Evolutionary conservation across 768 basidiomycete genomes (phyloP), one percentile per base, ranked within the genome.

Genomic region (Hypsizygus marmoreus): DNA sequence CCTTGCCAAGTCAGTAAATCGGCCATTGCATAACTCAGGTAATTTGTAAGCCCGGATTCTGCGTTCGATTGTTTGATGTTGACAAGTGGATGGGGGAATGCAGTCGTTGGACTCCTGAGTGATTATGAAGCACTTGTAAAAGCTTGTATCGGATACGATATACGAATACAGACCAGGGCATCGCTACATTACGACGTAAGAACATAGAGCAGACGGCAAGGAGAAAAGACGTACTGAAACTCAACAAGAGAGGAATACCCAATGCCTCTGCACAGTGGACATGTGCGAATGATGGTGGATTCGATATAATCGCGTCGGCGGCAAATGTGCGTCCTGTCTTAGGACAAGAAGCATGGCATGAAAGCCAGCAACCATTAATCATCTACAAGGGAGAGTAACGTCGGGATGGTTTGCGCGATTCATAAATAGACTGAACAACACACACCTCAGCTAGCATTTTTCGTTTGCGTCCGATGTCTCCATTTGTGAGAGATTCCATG

Each of bases 241-340:
- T 76, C 52, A 82, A 59, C 30, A 77, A 66, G 7, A 83, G 60
- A 2, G 80, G 81, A 19, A 83, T 69, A 1, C 82, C 82, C 4
- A 84, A 59, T 6, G 81, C 81, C 56, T 86, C 82, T 2, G 82
- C 82, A 40, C 82, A 78, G 48, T 84, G 82, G 4, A 83, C 61
- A 63, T 84, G 82, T 1, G 78, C 82, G 50, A 86, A 86, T 4
- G 79, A 71, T 0, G 84, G 84, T 13, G 84, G 84, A 57, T 86
- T 86, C 24, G 77, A 77, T 36, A 86, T 82, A 34, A 86, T 81
- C 0, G 82, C 81, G 54, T 86, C 82, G 1, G 78, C 80, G 1
- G 71, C 76, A 50, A 84, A 84, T 2, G 74, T 50, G 14, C 61
- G 60, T 0, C 76, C 73, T 2, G 71, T 71, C 8, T 61, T 51